A percentile compares a stretch with the other conserved stretches of the same genome.
Conservation (phyloP, 257 asterid genomes). For the Petunia secreta region DNA sequence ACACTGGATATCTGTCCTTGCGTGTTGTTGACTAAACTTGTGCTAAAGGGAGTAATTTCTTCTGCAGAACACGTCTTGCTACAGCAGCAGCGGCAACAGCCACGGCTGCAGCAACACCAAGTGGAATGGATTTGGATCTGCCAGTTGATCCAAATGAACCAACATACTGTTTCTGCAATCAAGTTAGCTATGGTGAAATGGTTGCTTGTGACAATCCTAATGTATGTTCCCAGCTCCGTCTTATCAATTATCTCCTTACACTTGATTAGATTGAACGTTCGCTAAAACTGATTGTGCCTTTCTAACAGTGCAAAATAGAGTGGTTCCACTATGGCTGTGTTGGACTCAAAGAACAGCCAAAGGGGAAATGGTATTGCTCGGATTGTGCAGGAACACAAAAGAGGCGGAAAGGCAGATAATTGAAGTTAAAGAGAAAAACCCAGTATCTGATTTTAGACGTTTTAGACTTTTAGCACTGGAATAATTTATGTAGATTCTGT, state of each 20-base stretch:
- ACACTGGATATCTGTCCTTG: not conserved
- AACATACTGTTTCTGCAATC: slow-evolving; percentile 94
- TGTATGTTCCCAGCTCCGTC: slow-evolving; percentile 44
- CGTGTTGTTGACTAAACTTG: not conserved
- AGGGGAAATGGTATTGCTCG: slow-evolving; percentile 96
- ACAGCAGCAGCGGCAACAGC: slow-evolving; percentile 52
- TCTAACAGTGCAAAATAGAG: slow-evolving; percentile 89
- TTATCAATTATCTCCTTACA: not conserved
- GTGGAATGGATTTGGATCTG: slow-evolving; percentile 80
- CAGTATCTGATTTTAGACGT: not conserved
- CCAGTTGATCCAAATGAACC: slow-evolving; percentile 99
- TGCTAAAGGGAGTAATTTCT: slow-evolving; percentile 9
- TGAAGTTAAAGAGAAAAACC: not conserved
- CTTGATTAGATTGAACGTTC: not conserved
- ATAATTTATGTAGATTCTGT: not conserved
- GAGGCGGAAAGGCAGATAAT: slow-evolving; percentile 61
- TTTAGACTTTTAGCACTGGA: not conserved
- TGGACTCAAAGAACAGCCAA: slow-evolving; percentile 89
- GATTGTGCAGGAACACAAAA: slow-evolving; percentile 76
- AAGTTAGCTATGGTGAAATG: slow-evolving; percentile 99
- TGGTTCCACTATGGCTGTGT: slow-evolving; percentile 98
- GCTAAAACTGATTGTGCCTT: slow-evolving; percentile 24
- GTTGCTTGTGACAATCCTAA: slow-evolving; percentile 96
- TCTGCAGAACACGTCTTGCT: slow-evolving; percentile 77
- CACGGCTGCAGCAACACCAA: slow-evolving; percentile 50